Percentiles rank a stretch among this genome's conserved stretches.
These are phyloP conservation scores for Lachancea cidri DNA, from an alignment of 805 yeast species.

Conservation along the genomic window DNA sequence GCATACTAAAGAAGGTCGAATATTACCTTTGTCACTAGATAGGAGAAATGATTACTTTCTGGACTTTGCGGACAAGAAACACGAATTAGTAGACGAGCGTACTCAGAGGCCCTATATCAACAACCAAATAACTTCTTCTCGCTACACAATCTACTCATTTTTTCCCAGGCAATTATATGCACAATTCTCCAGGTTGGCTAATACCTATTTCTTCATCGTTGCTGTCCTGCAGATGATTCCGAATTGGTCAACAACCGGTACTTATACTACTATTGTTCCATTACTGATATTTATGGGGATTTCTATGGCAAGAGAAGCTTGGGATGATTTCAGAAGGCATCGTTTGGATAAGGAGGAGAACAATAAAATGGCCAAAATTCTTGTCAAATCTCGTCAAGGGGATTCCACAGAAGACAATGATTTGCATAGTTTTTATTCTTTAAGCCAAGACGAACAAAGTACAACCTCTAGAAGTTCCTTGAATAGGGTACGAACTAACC, in stretches of 20 bases:
- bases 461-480: conserved; percentile 9
- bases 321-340: conserved; percentile 87
- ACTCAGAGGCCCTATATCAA: conserved; percentile 48
- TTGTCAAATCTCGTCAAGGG: conserved; percentile 17
- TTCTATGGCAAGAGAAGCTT: conserved; percentile 89
- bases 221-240: conserved; percentile 95
- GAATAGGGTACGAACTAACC: neutral
- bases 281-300: conserved; percentile 78
- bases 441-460: conserved; percentile 7
- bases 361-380: conserved; percentile 43
- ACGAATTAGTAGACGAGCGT: conserved; percentile 62
- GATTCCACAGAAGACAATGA: conserved; percentile 1
- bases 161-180: conserved; percentile 84
- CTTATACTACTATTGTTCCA: conserved; percentile 90
- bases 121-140: conserved; percentile 79
- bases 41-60: conserved; percentile 27
- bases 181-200: conserved; percentile 91
- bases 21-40: conserved; percentile 58
- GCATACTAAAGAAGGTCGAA: conserved; percentile 64
- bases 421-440: conserved; percentile 6
- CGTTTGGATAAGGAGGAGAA: conserved; percentile 82
- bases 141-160: conserved; percentile 75
- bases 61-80: conserved; percentile 13
- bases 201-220: conserved; percentile 81
- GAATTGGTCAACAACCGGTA: conserved; percentile 95